These are phyloP conservation scores for Botrytis squamosa DNA, from an alignment of 2,329 filamentous ascomycete genomes.

Conservation along the genomic window DNA sequence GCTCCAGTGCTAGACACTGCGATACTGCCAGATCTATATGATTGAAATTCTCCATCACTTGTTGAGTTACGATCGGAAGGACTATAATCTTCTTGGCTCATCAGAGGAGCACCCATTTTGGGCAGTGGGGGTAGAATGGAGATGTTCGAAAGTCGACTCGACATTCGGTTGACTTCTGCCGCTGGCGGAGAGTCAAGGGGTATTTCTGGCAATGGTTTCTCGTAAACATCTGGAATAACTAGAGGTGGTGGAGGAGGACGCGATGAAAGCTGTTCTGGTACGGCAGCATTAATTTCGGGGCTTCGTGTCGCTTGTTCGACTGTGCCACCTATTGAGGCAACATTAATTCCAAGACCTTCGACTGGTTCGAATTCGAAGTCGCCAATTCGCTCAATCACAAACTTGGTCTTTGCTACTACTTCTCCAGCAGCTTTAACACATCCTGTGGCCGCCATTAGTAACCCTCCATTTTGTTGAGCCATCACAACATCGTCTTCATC, in stretches of 20 bases:
- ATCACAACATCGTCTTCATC: constrained; percentile 75
- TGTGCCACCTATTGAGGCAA: constrained; percentile 40
- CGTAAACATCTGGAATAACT: constrained; percentile 48
- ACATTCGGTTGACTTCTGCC: constrained; percentile 32
- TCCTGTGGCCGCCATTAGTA: constrained; percentile 76
- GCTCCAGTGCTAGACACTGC: constrained; percentile 76
- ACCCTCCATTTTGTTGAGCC: constrained; percentile 71
- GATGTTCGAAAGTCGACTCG: constrained; percentile 46
- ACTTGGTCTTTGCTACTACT: constrained; percentile 82
- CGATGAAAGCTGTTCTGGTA: constrained; percentile 33
- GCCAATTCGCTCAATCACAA: constrained; percentile 82
- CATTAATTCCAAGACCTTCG: constrained; percentile 54
- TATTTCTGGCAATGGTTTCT: constrained; percentile 68
- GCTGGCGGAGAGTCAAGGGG: constrained; percentile 46
- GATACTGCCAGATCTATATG: constrained; percentile 65
- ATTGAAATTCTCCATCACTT: constrained; percentile 53
- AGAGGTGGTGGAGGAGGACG: constrained; percentile 47
- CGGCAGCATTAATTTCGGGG: constrained; percentile 27
- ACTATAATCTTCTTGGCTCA: constrained; percentile 50
- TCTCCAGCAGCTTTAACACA: constrained; percentile 90
- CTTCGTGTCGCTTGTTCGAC: constrained; percentile 24
- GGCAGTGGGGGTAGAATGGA: constrained; percentile 56
- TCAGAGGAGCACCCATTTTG: constrained; percentile 53
- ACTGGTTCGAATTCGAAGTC: constrained; percentile 76
- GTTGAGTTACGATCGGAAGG: constrained; percentile 46